phyloP scores from a whole-genome alignment of 345 rosid genomes.

The Iberis pinnata region DNA sequence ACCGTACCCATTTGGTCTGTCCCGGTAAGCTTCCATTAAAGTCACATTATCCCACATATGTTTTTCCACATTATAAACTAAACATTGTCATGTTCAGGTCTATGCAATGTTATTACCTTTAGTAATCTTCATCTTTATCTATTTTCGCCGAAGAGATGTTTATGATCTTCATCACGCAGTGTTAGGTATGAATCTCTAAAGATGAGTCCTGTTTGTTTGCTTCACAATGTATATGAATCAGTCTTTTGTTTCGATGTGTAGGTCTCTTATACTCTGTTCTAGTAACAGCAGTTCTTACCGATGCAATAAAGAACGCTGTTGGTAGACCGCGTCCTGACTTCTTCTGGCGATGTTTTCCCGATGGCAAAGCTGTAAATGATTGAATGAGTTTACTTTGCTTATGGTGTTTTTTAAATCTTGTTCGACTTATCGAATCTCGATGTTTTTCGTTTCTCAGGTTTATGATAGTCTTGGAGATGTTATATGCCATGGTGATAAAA shows the following conservation, averaged over 20 bases:
- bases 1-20: slow-evolving; percentile 80
- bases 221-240: no score
- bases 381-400: slow-evolving; percentile 6
- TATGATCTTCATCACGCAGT: slow-evolving; percentile 89
- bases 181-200: slow-evolving; percentile 42
- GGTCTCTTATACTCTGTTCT: slow-evolving; percentile 69
- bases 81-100: slow-evolving; percentile 34
- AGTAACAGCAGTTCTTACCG: slow-evolving; percentile 65
- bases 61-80: not conserved
- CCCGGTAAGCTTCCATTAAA: slow-evolving; percentile 42
- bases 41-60: not conserved
- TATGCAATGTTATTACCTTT: slow-evolving; percentile 58
- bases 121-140: slow-evolving; percentile 47
- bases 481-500: slow-evolving; percentile 61
- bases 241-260: slow-evolving; percentile 25
- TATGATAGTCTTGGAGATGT: slow-evolving; percentile 69
- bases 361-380: slow-evolving; percentile 68
- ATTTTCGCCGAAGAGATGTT: slow-evolving; percentile 59
- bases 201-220: not conserved
- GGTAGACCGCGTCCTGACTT: slow-evolving; percentile 95
- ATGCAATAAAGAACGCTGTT: slow-evolving; percentile 69
- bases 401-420: not conserved
- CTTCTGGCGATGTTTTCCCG: slow-evolving; percentile 95
- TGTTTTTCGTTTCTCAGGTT: slow-evolving; percentile 37
- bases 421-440: slow-evolving; percentile 12